Percentiles rank a stretch among this genome's conserved stretches.
Evolutionary conservation across 371 early-diverging fungal genomes (phyloP).

Genomic region (Lichtheimia ornata): DNA sequence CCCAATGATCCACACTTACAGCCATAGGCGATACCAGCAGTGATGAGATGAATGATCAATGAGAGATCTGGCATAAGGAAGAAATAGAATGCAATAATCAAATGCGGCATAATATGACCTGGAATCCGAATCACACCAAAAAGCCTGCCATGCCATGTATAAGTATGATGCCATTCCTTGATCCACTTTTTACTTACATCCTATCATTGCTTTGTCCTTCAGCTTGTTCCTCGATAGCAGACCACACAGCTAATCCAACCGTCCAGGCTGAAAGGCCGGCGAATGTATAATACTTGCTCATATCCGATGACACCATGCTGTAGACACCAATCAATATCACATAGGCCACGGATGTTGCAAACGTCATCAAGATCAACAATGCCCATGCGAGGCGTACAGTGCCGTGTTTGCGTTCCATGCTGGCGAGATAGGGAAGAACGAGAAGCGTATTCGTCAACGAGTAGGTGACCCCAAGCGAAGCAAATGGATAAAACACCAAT

Average conservation of each 20-base stretch:
- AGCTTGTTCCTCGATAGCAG: slow-evolving; percentile 21
- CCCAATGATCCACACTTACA: slow-evolving; percentile 15
- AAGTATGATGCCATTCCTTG: not conserved
- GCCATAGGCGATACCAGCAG: slow-evolving; percentile 15
- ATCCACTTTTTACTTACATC: slow-evolving; percentile 13
- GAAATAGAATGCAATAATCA: slow-evolving; percentile 23
- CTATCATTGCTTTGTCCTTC: slow-evolving; percentile 19
- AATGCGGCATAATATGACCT: slow-evolving; percentile 16
- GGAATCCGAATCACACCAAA: slow-evolving; percentile 33
- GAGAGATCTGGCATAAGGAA: slow-evolving; percentile 26
- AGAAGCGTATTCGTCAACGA: slow-evolving; percentile 20
- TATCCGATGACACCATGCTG: not conserved
- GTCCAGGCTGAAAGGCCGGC: slow-evolving; percentile 28
- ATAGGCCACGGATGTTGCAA: slow-evolving; percentile 7
- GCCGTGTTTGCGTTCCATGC: slow-evolving; percentile 22
- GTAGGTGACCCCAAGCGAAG: slow-evolving; percentile 13
- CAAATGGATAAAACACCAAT: slow-evolving; percentile 21
- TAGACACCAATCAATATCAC: slow-evolving; percentile 1
- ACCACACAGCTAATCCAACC: slow-evolving; percentile 22
- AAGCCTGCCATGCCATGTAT: slow-evolving; percentile 8
- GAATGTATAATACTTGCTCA: not conserved
- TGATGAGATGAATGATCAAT: slow-evolving; percentile 15
- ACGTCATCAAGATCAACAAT: slow-evolving; percentile 12
- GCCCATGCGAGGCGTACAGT: slow-evolving; percentile 15
- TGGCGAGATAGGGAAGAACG: slow-evolving; percentile 18